phyloP scores from a whole-genome alignment of 1,284 basidiomycete genomes.

The Moesziomyces globuligerus region DNA sequence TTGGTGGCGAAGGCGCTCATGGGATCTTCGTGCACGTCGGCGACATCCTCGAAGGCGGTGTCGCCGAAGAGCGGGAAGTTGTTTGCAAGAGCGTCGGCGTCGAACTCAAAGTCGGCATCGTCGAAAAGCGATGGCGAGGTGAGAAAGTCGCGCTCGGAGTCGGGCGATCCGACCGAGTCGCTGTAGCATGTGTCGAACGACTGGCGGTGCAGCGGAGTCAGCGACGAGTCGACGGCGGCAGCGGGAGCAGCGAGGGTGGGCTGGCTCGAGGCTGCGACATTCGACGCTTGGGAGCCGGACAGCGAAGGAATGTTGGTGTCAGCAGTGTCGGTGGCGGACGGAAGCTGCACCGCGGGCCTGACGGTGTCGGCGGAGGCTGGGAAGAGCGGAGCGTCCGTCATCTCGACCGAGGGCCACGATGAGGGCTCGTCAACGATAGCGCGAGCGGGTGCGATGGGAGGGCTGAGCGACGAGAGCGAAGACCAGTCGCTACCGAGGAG shows the following conservation, averaged over 20 bases:
- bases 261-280: background rate
- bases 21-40: constrained; percentile 16
- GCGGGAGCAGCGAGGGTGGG: background rate
- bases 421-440: constrained; percentile 8
- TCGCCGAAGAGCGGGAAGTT: constrained; percentile 38
- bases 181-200: constrained; percentile 40
- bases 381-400: constrained; percentile 12
- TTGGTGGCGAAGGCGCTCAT: constrained; percentile 15
- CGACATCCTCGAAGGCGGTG: constrained; percentile 20
- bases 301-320: constrained; percentile 1
- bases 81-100: constrained; percentile 21
- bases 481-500: constrained; percentile 43
- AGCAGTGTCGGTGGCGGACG: background rate
- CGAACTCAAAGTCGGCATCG: constrained; percentile 44
- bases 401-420: constrained; percentile 7
- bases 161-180: constrained; percentile 42
- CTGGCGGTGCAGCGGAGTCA: constrained; percentile 37
- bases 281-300: background rate
- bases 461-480: constrained; percentile 35
- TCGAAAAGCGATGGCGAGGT: constrained; percentile 46
- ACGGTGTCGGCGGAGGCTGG: constrained; percentile 16
- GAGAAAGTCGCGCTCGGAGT: constrained; percentile 48
- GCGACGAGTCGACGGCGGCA: constrained; percentile 7
- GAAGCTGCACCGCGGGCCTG: constrained; percentile 11
- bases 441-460: constrained; percentile 7